Conservation (phyloP, 2,329 filamentous ascomycete genomes). For the Clonostachys rosea region DNA sequence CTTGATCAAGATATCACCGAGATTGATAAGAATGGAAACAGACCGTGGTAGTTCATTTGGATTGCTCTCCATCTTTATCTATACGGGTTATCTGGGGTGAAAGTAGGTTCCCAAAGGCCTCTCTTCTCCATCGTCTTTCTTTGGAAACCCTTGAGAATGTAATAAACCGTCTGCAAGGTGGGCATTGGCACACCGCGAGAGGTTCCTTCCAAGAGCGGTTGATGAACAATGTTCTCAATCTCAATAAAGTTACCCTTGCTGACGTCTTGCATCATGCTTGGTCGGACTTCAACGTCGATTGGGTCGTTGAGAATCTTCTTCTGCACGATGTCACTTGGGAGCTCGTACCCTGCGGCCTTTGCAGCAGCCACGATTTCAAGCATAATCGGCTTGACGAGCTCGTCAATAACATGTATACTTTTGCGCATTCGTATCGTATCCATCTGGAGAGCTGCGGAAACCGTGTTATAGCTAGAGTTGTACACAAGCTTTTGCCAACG, state of each 20-base stretch:
- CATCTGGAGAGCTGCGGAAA: slow-evolving; percentile 43
- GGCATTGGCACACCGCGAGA: slow-evolving; percentile 33
- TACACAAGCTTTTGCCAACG: slow-evolving; percentile 48
- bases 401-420: slow-evolving; percentile 33
- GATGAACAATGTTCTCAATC: slow-evolving; percentile 1
- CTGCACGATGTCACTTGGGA: slow-evolving; percentile 35
- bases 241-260: slow-evolving; percentile 35
- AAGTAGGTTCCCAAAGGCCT: slow-evolving; percentile 19
- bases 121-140: slow-evolving; percentile 36
- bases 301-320: slow-evolving; percentile 42
- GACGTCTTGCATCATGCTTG: slow-evolving; percentile 50
- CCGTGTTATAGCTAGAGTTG: slow-evolving; percentile 45
- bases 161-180: slow-evolving; percentile 41
- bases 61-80: neutral
- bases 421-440: slow-evolving; percentile 46
- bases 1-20: too few relatives aligned
- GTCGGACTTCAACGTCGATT: slow-evolving; percentile 39
- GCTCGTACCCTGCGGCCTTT: slow-evolving; percentile 27
- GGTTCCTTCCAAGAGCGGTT: slow-evolving; percentile 1
- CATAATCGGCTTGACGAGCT: slow-evolving; percentile 48
- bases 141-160: slow-evolving; percentile 40
- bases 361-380: slow-evolving; percentile 43
- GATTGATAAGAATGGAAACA: too few relatives aligned
- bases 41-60: too few relatives aligned
- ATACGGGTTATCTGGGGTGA: slow-evolving; percentile 8